A percentile compares a stretch with the other conserved stretches of the same genome.
Evolutionary conservation across 208 protist species (phyloP).

Genomic region (Vickermania spadyakhi): DNA sequence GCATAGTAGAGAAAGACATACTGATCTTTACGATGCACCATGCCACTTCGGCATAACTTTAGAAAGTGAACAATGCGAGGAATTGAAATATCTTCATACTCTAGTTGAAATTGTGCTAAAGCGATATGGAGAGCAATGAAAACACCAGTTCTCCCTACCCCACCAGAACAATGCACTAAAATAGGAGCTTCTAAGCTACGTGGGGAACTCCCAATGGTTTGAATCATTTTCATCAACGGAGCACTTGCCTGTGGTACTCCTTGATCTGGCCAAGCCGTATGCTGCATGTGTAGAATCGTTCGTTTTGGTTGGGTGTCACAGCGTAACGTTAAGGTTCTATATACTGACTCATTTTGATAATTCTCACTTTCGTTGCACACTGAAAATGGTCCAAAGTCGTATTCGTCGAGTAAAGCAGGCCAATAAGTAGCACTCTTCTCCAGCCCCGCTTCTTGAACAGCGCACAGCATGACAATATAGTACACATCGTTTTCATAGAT

Average conservation of each 20-base stretch:
- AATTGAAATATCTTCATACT: slow-evolving; percentile 43
- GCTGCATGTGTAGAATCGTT: slow-evolving; percentile 71
- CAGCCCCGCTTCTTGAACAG: slow-evolving; percentile 54
- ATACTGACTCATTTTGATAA: slow-evolving; percentile 30
- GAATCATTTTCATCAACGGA: slow-evolving; percentile 72
- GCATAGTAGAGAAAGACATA: slow-evolving; percentile 76
- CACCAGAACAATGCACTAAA: slow-evolving; percentile 82
- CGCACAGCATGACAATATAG: slow-evolving; percentile 84
- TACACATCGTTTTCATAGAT: slow-evolving; percentile 65
- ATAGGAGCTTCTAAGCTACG: slow-evolving; percentile 42
- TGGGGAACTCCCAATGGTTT: slow-evolving; percentile 40
- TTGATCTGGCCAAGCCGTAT: slow-evolving; percentile 80
- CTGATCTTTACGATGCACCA: slow-evolving; percentile 81
- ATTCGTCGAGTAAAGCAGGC: slow-evolving; percentile 27
- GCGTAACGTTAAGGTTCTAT: slow-evolving; percentile 34
- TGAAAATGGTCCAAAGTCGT: slow-evolving; percentile 41
- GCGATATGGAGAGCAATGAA: slow-evolving; percentile 75
- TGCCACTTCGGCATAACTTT: slow-evolving; percentile 64
- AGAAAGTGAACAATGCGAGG: slow-evolving; percentile 46
- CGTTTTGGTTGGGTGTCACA: slow-evolving; percentile 39
- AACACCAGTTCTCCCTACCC: slow-evolving; percentile 81
- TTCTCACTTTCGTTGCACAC: slow-evolving; percentile 36
- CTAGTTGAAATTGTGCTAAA: slow-evolving; percentile 62
- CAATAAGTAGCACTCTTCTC: slow-evolving; percentile 78
- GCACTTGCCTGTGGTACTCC: slow-evolving; percentile 62